Conservation (phyloP, 768 basidiomycete species). For the Hypholoma fasciculare region DNA sequence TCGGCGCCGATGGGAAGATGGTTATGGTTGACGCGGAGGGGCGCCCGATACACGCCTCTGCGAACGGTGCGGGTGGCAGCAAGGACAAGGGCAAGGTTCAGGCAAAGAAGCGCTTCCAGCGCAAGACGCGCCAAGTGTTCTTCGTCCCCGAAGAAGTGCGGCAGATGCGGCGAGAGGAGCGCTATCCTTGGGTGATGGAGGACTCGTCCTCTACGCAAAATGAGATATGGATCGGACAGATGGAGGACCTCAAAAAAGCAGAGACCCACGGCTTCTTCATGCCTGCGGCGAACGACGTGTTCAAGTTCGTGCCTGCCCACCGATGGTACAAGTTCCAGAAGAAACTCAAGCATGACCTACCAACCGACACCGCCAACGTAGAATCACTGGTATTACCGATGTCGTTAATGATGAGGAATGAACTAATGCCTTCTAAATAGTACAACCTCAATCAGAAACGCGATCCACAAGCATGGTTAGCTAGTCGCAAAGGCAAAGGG, state of each 20-base stretch:
- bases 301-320: conserved; percentile 86
- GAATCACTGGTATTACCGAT: conserved; percentile 51
- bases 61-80: conserved; percentile 21
- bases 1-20: conserved; percentile 71
- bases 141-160: conserved; percentile 76
- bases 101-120: conserved; percentile 73
- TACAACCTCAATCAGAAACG: conserved; percentile 69
- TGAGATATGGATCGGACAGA: conserved; percentile 79
- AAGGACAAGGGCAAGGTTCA: conserved; percentile 29
- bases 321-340: conserved; percentile 95
- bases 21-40: conserved; percentile 86
- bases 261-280: conserved; percentile 83
- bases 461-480: conserved; percentile 74
- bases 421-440: conserved; percentile 25
- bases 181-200: conserved; percentile 93
- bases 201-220: conserved; percentile 57
- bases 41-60: conserved; percentile 54
- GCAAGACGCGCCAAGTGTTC: conserved; percentile 84
- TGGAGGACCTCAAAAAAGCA: conserved; percentile 75
- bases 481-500: conserved; percentile 53
- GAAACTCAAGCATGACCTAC: conserved; percentile 72
- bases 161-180: conserved; percentile 81
- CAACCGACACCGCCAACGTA: conserved; percentile 67
- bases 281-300: conserved; percentile 77
- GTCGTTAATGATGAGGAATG: conserved; percentile 15